Base-by-base conservation (phyloP, 2,329 filamentous ascomycete genomes). In the Alternaria angustiovoidea region DNA sequence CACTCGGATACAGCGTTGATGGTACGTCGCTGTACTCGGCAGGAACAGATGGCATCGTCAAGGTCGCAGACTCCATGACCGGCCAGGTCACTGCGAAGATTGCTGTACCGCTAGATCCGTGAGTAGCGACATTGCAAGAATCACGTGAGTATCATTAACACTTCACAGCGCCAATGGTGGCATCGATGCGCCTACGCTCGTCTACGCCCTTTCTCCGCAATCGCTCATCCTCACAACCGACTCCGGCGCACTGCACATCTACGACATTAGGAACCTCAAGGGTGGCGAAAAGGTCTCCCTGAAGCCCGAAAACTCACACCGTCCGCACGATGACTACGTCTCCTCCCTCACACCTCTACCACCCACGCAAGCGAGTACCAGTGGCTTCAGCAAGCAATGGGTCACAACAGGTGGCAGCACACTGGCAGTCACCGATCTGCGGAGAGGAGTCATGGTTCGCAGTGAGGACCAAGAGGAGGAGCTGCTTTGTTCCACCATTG, bases 391-490 rank as follows among this genome's bases (percentile, higher is more conserved):
- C 71, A 97, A 97, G 80, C 94, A 98, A 80, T 99, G 93, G 91
- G 87, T 97, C 53, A 95, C 91, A 38, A 97, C 94, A 0, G 95
- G 95, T 34, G 94, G 93, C 44, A 94, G 92, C 2, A 98, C 94
- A 0, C 82, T 99, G 20, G 92, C 93, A 1, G 89, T 97, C 38
- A 96, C 93, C 0, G 95, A 99, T 76, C 83, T 97, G 44, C 88
- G 94, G 24, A 86, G 92, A 48, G 94, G 94, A 14, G 92, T 97
- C 6, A 82, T 98, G 43, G 90, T 94, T 3, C 90, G 90, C 61
- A 97, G 93, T 67, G 95, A 97, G 74, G 93, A 98, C 72, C 95
- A 98, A 75, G 95, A 96, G 71, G 94, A 97, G 66, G 93, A 98
- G 79, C 81, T 98, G 59, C 84, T 97, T n/a, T 91, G 90, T 71